Base-by-base conservation (phyloP, 176 grass and related monocot species). In the Pontederia crassipes region DNA sequence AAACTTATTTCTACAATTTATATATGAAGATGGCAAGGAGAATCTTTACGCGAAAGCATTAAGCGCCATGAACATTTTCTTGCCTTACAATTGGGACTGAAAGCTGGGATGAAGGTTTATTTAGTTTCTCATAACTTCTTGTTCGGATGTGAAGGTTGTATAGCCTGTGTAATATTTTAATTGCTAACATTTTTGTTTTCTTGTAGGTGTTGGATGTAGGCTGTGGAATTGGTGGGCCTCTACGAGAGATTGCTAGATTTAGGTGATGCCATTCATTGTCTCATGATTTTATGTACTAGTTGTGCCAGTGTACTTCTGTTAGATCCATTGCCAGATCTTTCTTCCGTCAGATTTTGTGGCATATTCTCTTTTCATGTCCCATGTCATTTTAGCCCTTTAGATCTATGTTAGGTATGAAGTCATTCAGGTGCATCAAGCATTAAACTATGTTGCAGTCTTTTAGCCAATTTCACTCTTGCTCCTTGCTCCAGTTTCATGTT, bases 241-340 rank as follows among this genome's bases (percentile, higher is more conserved):
- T 92, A n/a, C 83, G 93, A 81, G 93, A 98, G 64, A 92, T 98
- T 72, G 93, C 93, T 57, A 77, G 79, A 88, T 98, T 98, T 61
- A 98, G 93, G 93, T 98, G 64, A 17, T 40, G 32, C 13, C 20
- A 69, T 52, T 49, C 79, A 66, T 56, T 49, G 17, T 51, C 26
- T 52, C 8, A 13, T 20, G 27, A 40, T 57, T 57, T 11, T 48
- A 45, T 40, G 45, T 15, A 32, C 32, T 40, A 40, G 32, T 40
- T 3, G 32, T 24, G 20, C 20, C 20, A 24, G 20, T 3, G 32
- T 40, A 40, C 32, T 40, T 40, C 32, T 40, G 32, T 18, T 24
- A 29, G 27, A 0, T 29, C 27, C 27, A 29, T 12, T 32, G 10
- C 10, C 32, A 54, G 3, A 59, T 32, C 14, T 32, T 40, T 40